Evolutionary conservation across 2,329 filamentous ascomycete genomes (phyloP).

Genomic region (Penicillium sp.): DNA sequence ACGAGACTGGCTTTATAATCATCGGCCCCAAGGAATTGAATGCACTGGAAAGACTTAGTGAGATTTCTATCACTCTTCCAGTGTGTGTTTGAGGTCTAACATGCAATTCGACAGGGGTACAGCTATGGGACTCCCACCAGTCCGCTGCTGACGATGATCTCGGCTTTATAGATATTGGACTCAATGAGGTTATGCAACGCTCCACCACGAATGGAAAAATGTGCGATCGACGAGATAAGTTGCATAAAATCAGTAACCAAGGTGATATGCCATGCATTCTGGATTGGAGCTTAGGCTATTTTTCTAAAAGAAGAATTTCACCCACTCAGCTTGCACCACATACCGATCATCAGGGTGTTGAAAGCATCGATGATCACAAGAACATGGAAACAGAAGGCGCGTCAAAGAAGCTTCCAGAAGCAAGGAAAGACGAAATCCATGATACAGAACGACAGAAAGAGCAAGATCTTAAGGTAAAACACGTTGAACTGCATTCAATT

Average conservation of each 20-base stretch:
- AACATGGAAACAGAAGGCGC: constrained; percentile 1
- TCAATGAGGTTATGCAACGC: constrained; percentile 2
- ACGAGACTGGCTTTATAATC: constrained; percentile 2
- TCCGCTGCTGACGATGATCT: constrained; percentile 1
- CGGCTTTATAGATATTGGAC: constrained; percentile 2
- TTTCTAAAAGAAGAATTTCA: constrained; percentile 2
- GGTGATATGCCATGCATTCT: constrained; percentile 1
- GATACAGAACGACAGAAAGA: constrained; percentile 1
- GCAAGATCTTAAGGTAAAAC: constrained; percentile 1
- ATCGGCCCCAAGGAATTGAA: constrained; percentile 2
- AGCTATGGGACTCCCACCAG: constrained; percentile 1
- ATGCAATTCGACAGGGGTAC: constrained; percentile 1
- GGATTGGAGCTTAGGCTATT: constrained; percentile 2
- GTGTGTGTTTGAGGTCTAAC: constrained; percentile 2
- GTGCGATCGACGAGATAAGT: constrained; percentile 2
- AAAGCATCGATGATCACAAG: background rate
- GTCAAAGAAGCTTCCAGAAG: background rate
- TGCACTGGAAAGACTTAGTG: constrained; percentile 3
- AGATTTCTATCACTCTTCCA: constrained; percentile 1
- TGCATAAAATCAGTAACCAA: constrained; percentile 1
- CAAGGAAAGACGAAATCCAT: background rate
- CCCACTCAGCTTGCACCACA: constrained; percentile 1
- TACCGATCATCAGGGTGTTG: constrained; percentile 1
- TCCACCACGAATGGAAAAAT: constrained; percentile 1
- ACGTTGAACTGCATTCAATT: background rate